Percentiles rank a stretch among this genome's conserved stretches.
phyloP scores from a whole-genome alignment of 1,139 yeast species.

The Diutina ranongensis region DNA sequence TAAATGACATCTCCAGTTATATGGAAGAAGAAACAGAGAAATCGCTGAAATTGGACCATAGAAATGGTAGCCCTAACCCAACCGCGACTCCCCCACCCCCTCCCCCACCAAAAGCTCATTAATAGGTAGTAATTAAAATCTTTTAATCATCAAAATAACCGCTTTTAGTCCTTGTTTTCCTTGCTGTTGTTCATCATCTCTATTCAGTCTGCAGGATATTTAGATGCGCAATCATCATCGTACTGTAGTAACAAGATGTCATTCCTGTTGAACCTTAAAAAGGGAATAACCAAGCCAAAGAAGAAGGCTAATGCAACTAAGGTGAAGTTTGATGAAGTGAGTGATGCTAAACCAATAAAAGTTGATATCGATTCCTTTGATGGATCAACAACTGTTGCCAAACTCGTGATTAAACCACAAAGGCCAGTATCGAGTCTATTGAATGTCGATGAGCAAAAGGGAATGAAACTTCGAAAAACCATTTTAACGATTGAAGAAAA shows the following conservation, averaged over 20 bases:
- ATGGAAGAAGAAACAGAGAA: conserved; percentile 4
- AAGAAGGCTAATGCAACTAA: neutral
- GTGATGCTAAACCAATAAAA: neutral
- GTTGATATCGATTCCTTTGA: neutral
- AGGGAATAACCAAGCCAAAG: neutral
- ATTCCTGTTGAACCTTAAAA: neutral
- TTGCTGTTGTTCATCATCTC: too few species aligned
- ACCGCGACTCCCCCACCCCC: neutral
- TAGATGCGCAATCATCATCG: neutral
- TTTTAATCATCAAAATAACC: too few species aligned
- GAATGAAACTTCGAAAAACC: neutral
- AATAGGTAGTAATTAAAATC: neutral
- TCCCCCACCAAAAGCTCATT: neutral
- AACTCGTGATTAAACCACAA: neutral
- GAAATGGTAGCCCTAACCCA: neutral
- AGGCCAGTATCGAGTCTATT: neutral
- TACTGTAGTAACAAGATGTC: neutral
- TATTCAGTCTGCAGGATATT: too few species aligned
- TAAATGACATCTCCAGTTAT: neutral
- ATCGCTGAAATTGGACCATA: neutral
- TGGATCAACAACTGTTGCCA: neutral
- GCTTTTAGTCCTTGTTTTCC: too few species aligned
- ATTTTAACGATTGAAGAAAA: neutral
- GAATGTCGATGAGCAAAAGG: neutral
- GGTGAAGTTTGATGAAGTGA: neutral